These are phyloP conservation scores for Zygosaccharomyces lentus DNA, from an alignment of 805 yeast species.

Conservation along the genomic window DNA sequence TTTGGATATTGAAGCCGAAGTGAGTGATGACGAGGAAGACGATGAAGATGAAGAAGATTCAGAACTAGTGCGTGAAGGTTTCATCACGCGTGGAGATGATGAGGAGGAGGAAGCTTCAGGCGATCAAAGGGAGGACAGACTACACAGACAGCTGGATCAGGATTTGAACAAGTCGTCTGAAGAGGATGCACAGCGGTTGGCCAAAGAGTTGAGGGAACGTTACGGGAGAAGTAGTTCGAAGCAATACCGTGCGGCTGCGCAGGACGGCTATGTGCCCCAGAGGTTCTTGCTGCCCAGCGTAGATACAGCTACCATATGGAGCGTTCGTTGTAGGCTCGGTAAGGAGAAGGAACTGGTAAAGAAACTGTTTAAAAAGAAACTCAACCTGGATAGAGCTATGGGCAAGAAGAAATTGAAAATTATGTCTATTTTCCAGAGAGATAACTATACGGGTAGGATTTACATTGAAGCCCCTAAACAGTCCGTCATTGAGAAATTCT, in stretches of 20 bases:
- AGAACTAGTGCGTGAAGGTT: slow-evolving; percentile 79
- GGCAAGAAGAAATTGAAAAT: slow-evolving; percentile 73
- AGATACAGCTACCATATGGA: slow-evolving; percentile 95
- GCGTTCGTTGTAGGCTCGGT: slow-evolving; percentile 88
- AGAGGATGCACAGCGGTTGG: slow-evolving; percentile 91
- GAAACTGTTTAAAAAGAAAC: slow-evolving; percentile 76
- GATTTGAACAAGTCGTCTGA: slow-evolving; percentile 82
- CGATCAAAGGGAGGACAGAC: slow-evolving; percentile 58
- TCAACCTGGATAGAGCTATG: slow-evolving; percentile 64
- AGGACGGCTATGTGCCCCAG: slow-evolving; percentile 84
- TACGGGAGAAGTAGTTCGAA: slow-evolving; percentile 82
- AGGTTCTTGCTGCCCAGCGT: slow-evolving; percentile 91
- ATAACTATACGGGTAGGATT: slow-evolving; percentile 84
- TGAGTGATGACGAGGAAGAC: slow-evolving; percentile 90
- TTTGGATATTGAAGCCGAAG: slow-evolving; percentile 98
- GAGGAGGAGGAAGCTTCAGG: slow-evolving; percentile 53
- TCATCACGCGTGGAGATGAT: slow-evolving; percentile 54
- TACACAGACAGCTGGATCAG: slow-evolving; percentile 88
- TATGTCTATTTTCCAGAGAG: slow-evolving; percentile 88
- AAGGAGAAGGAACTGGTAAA: slow-evolving; percentile 88
- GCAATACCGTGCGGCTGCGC: slow-evolving; percentile 71
- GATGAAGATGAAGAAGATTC: slow-evolving; percentile 93
- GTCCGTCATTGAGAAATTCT: slow-evolving; percentile 84
- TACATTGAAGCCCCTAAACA: slow-evolving; percentile 92
- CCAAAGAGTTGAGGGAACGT: slow-evolving; percentile 85